Evolutionary conservation across 805 yeast species (phyloP), one percentile per base, ranked within the genome.

Genomic region (Spathaspora passalidarum): DNA sequence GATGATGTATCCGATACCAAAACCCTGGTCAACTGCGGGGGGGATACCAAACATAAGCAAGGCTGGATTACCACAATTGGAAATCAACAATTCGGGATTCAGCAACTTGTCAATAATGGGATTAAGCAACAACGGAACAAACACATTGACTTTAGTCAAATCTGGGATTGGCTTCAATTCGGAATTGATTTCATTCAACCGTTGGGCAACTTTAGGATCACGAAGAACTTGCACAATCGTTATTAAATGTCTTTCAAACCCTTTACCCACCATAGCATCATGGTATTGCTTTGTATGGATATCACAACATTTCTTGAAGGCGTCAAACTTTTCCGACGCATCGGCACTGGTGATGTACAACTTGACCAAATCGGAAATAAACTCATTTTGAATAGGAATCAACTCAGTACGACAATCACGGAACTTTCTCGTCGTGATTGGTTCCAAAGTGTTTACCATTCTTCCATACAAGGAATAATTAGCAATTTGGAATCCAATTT

Each of bases 61-160:
- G 1, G 96, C 86, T 5, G 96, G 96, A 61, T 90, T 90, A 32
- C 97, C 97, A 69, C 97, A 90, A 64, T 90, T 90, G 14, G 91
- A 82, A 4, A 94, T 86, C 43, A 72, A 59, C 21, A 72, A 50
- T 44, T 70, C 76, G 0, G 76, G 74, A 8, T 56, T 48, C 4
- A 60, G 45, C n/a, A 72, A 56, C 45, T 56, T 59, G 22, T 71
- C 72, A 38, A 72, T 59, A 11, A 59, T 40, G 1, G 65, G 62
- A 43, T 67, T 66, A 3, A 68, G 60, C 5, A 72, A 48, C 23
- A 72, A 58, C 2, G 75, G 74, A 17, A 68, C 49, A 22, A 54
- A 43, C 2, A 46, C 22, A 23, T 45, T 38, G 1, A 38, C 25
- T 17, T 25, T 39, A 9, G 50, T 44, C 32, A 61, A 52, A n/a